Evolutionary conservation across 495 filamentous ascomycete species (phyloP), one percentile per base, ranked within the genome.

Genomic region (Lepraria neglecta): DNA sequence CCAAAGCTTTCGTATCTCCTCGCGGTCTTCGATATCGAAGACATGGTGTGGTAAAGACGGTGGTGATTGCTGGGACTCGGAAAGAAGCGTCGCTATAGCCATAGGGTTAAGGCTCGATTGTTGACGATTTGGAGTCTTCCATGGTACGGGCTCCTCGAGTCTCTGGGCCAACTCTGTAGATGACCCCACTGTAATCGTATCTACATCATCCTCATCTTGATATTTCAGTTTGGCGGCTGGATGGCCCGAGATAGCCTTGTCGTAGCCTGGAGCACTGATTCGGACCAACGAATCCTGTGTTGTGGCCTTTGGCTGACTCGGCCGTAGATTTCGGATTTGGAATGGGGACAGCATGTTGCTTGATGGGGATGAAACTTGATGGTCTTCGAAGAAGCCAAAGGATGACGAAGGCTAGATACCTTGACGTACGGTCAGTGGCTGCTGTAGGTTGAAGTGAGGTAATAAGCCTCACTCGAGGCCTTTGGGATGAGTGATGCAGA

Each of bases 161-260:
- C 77, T 75, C 53, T 82, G 75, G 28, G 70, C 72, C 38, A 82
- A 76, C 60, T 82, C 79, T 33, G 77, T 70, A 50, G 77, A 76
- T 11, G 78, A 80, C 30, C 78, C 71, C 66, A 82, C 81, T 17
- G 75, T 81, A 56, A 84, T 83, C 46, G 76, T 64, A 57, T 80
- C 58, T 21, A 30, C 78, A 64, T 81, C 79, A 62, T 83, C 81
- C 42, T 82, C 78, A 64, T 84, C 81, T 17, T 76, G 33, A 68
- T 84, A 84, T 14, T 72, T 80, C 57, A 84, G 61, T 30, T 71
- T 73, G 14, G 80, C 78, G 38, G 74, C 73, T n/a, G 81, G 80
- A 65, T 82, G 69, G 53, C 64, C 73, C 17, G 64, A 66, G 15
- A 79, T 73, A 55, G 81, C 71, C 30, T 77, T 67, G 64, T 84